A percentile compares a stretch with the other conserved stretches of the same genome.
Conservation (phyloP, 495 filamentous ascomycete species). For the Penicillium salamii region DNA sequence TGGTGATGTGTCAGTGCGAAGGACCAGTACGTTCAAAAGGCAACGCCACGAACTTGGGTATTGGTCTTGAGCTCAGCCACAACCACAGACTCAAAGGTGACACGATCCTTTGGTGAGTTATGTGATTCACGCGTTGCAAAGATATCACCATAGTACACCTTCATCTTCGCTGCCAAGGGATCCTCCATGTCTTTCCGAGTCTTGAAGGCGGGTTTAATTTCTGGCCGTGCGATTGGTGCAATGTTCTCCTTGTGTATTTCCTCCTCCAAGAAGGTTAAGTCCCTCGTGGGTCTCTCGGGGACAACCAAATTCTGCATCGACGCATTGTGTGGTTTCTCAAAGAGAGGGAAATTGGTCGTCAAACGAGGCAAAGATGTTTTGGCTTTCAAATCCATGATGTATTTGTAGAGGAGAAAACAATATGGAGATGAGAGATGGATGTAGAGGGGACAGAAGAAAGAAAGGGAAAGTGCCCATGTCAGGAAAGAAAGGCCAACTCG, state of each 20-base stretch:
- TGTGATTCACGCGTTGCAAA: slow-evolving; percentile 53
- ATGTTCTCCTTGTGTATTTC: slow-evolving; percentile 25
- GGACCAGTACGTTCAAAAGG: neutral
- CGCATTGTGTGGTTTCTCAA: neutral
- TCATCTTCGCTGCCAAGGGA: slow-evolving; percentile 29
- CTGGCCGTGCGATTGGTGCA: slow-evolving; percentile 7
- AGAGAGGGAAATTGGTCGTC: slow-evolving; percentile 7
- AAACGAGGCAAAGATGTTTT: slow-evolving; percentile 18
- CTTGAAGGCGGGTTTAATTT: slow-evolving; percentile 9
- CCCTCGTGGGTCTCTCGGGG: slow-evolving; percentile 3
- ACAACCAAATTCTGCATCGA: neutral
- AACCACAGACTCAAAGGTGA: slow-evolving; percentile 66
- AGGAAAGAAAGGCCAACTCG: slow-evolving; percentile 33
- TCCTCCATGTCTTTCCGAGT: slow-evolving; percentile 15
- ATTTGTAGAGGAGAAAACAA: too few relatives aligned
- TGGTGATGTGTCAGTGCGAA: neutral
- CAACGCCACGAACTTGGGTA: slow-evolving; percentile 58
- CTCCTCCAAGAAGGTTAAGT: slow-evolving; percentile 28
- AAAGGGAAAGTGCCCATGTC: slow-evolving; percentile 6
- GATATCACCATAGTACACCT: slow-evolving; percentile 58
- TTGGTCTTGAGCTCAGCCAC: slow-evolving; percentile 84
- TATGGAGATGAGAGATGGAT: too few relatives aligned
- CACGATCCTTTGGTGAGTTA: slow-evolving; percentile 53
- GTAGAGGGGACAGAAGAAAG: neutral
- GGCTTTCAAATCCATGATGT: slow-evolving; percentile 14